These are phyloP conservation scores for Suillus plorans DNA, from an alignment of 768 basidiomycete species.

Conservation along the genomic window DNA sequence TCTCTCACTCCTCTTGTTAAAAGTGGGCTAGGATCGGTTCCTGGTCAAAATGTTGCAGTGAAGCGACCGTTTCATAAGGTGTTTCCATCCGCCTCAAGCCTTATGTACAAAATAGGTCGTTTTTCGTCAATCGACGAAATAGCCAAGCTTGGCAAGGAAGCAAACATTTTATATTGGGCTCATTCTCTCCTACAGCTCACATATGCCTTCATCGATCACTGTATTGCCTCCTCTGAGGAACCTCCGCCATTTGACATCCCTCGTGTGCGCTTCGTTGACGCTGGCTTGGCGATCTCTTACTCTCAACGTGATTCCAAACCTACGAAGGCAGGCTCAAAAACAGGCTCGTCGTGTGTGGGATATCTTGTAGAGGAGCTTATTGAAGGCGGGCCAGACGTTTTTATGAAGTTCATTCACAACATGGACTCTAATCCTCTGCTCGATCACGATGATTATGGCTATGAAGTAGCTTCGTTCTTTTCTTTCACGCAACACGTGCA, in stretches of 20 bases:
- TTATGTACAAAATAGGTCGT: not conserved
- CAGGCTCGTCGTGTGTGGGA: not conserved
- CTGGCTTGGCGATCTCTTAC: constrained; percentile 1
- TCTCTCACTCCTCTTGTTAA: not conserved
- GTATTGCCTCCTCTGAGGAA: not conserved
- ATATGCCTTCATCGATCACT: constrained; percentile 8
- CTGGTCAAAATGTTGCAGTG: not conserved
- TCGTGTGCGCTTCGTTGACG: constrained; percentile 9
- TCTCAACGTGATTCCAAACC: not conserved
- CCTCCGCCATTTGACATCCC: constrained; percentile 11
- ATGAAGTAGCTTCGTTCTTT: constrained; percentile 7
- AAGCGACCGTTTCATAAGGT: constrained; percentile 1
- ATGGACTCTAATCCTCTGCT: not conserved
- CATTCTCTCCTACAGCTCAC: constrained; percentile 8
- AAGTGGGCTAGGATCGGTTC: not conserved
- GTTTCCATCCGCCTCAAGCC: not conserved
- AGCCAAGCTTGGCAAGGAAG: constrained; percentile 10
- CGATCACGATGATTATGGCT: not conserved
- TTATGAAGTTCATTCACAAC: constrained; percentile 14
- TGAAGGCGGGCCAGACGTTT: not conserved
- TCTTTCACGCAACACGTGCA: constrained; percentile 14
- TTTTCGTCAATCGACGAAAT: not conserved
- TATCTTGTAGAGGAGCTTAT: constrained; percentile 15
- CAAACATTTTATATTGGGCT: constrained; percentile 13
- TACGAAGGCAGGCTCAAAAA: not conserved